Evolutionary conservation across 805 yeast species (phyloP), one percentile per base, ranked within the genome.

Genomic region (Wickerhamomyces mucosus): DNA sequence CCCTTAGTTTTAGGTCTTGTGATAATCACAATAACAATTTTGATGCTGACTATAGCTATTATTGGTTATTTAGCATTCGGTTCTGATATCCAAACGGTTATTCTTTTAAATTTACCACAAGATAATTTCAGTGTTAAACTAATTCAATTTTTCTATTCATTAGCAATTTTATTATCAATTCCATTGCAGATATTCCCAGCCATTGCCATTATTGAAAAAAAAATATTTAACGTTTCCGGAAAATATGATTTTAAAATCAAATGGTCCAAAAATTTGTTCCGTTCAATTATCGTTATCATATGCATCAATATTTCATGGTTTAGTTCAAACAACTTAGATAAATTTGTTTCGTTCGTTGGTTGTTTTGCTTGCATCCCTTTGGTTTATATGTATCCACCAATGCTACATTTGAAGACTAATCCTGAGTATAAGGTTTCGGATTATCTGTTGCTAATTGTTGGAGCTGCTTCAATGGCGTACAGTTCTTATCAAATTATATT

Each of bases 181-280:
- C 94, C 94, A n/a, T 56, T 82, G 27, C 92, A 82, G 51, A 51
- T 81, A 13, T 75, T 81, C 55, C 94, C 94, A 2, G 89, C 86
- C 0, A 76, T 81, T 31, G 70, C 81, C 33, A 72, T 82, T 29
- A 61, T 80, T 27, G 92, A 82, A 51, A 72, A 72, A 39, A 65
- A 69, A 38, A 40, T 80, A 9, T 78, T 78, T 47, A 65, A 69
- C 15, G 48, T 45, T 29, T 68, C 80, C 0, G 94, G 92, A 1
- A 80, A 78, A 45, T 41, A 52, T 4, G 67, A 74, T 23, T 42
- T 52, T 26, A 53, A 45, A 21, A 58, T 72, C 15, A 79, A 79
- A 53, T 79, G 88, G 88, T 46, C 60, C 26, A 79, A 82, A 48
- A 82, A 82, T 42, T 33, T 62, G 1, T 62, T 77, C 32, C 59